These are phyloP conservation scores for Arthrobotrys megalospora DNA, from an alignment of 2,329 filamentous ascomycete genomes.

Conservation along the genomic window DNA sequence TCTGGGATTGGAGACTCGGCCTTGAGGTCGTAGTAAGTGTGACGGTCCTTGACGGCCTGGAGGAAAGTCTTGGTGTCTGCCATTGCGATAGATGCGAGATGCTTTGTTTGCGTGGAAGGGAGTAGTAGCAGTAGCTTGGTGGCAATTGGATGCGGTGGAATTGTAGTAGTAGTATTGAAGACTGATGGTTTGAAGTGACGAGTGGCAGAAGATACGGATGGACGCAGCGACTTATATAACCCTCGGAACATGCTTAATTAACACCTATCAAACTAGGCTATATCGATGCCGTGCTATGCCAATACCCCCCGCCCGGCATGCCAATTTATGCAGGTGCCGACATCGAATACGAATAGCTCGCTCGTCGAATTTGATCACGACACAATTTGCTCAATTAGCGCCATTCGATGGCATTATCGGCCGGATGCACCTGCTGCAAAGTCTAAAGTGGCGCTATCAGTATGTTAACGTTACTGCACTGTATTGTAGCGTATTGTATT, in stretches of 20 bases:
- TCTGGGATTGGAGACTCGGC: conserved; percentile 75
- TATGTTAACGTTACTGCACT: too few relatives aligned
- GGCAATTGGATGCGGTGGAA: not conserved
- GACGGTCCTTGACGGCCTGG: conserved; percentile 77
- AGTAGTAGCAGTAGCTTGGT: conserved; percentile 11
- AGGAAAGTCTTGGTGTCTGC: conserved; percentile 70
- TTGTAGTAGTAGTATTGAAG: not conserved
- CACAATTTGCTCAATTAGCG: conserved; percentile 45
- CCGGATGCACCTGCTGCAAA: conserved; percentile 42
- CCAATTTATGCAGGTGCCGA: conserved; percentile 16
- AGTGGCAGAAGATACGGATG: not conserved
- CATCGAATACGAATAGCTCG: conserved; percentile 13
- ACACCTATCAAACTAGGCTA: not conserved
- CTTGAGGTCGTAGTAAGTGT: conserved; percentile 78
- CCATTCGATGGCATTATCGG: conserved; percentile 27
- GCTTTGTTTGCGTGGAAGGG: conserved; percentile 16
- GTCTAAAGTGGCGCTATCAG: conserved; percentile 30
- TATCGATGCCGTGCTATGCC: not conserved
- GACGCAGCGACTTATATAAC: conserved; percentile 13
- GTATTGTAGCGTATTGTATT: too few relatives aligned
- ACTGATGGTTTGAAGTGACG: not conserved
- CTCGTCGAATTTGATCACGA: conserved; percentile 35
- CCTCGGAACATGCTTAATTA: conserved; percentile 1
- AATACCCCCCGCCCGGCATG: too few relatives aligned
- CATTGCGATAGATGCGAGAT: conserved; percentile 36